phyloP scores from a whole-genome alignment of 768 basidiomycete species.

The Lentinula edodes region DNA sequence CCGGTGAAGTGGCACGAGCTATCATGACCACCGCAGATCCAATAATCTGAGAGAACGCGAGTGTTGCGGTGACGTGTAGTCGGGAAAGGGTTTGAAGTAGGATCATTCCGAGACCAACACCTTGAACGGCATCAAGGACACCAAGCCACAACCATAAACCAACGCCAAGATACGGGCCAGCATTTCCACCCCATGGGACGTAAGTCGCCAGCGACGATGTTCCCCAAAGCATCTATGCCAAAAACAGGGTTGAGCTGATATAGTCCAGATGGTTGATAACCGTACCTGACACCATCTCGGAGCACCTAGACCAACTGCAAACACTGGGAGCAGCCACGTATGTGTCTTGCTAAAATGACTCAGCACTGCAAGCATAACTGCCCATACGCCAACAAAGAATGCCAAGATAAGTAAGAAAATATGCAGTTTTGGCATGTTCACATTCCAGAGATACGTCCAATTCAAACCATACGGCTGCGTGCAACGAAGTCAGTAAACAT shows the following conservation, averaged over 20 bases:
- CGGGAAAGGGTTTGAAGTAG: constrained; percentile 88
- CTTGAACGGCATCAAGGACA: constrained; percentile 90
- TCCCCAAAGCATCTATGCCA: constrained; percentile 80
- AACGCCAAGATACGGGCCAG: constrained; percentile 85
- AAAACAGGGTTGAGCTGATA: not conserved
- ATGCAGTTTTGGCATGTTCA: constrained; percentile 76
- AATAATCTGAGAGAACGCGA: constrained; percentile 86
- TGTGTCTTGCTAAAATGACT: constrained; percentile 89
- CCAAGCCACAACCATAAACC: constrained; percentile 95
- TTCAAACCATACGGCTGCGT: constrained; percentile 84
- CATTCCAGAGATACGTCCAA: constrained; percentile 91
- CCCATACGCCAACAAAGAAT: constrained; percentile 92
- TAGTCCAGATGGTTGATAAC: not conserved
- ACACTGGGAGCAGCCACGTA: constrained; percentile 92
- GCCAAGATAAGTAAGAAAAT: constrained; percentile 73
- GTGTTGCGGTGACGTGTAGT: constrained; percentile 89
- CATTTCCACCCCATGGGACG: constrained; percentile 85
- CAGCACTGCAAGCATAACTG: constrained; percentile 60
- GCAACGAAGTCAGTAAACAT: constrained; percentile 10
- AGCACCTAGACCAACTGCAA: constrained; percentile 91
- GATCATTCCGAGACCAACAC: constrained; percentile 91
- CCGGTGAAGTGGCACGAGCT: constrained; percentile 85
- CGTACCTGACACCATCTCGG: constrained; percentile 90
- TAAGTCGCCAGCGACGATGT: constrained; percentile 91
- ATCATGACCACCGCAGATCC: constrained; percentile 90